Conservation (phyloP, 257 asterid species). For the Verbena officinalis region DNA sequence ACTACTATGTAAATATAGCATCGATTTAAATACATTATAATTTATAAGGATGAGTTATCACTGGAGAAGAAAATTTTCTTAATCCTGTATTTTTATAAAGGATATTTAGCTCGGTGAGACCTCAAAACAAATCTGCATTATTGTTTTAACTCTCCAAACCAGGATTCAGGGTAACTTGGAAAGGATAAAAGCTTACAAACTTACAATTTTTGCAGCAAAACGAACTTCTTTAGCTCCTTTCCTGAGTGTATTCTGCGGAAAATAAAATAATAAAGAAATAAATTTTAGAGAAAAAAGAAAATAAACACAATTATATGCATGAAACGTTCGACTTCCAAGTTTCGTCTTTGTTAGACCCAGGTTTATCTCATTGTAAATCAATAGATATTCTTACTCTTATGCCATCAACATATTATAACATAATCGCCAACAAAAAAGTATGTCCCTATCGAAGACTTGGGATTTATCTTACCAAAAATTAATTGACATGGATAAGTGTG, state of each 20-base stretch:
- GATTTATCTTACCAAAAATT: no score
- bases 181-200: constrained; percentile 33
- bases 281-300: not conserved
- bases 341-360: not conserved
- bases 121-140: not conserved
- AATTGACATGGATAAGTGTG: no score
- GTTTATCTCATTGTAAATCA: constrained; percentile 10
- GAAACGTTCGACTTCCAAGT: constrained; percentile 8
- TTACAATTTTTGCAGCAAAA: constrained; percentile 79
- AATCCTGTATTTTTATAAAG: not conserved
- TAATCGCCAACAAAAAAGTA: no score
- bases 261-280: constrained; percentile 2
- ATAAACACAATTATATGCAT: constrained; percentile 17
- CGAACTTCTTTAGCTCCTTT: constrained; percentile 74
- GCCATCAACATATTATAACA: not conserved
- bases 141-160: constrained; percentile 4
- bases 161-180: constrained; percentile 18
- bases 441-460: no score
- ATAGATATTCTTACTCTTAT: not conserved
- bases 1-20: constrained; percentile 6
- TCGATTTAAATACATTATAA: not conserved
- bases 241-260: constrained; percentile 58
- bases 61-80: not conserved
- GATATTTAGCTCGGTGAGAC: not conserved
- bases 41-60: constrained; percentile 19